These are phyloP conservation scores for Aureobasidium zeae DNA, from an alignment of 2,329 filamentous ascomycete genomes.

Conservation along the genomic window DNA sequence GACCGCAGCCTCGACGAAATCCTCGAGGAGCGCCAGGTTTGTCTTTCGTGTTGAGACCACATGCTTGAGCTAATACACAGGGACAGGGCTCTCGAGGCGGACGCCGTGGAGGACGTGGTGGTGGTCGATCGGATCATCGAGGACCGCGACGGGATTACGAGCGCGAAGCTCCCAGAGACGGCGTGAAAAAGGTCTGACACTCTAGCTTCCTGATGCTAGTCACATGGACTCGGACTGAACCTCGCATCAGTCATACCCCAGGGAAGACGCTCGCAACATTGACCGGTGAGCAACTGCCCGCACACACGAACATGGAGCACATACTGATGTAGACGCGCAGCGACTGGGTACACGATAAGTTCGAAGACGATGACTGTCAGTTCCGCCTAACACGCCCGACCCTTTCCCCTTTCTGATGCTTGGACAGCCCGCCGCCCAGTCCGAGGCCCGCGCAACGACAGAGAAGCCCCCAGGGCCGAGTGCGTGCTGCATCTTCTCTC, in stretches of 20 bases:
- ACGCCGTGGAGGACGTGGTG: slow-evolving; percentile 20
- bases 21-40: slow-evolving; percentile 52
- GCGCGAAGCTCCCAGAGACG: slow-evolving; percentile 59
- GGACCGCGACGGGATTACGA: slow-evolving; percentile 36
- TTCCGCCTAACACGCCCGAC: neutral
- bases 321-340: slow-evolving; percentile 36
- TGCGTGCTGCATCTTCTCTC: too few relatives aligned
- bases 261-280: slow-evolving; percentile 54
- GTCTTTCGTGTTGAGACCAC: slow-evolving; percentile 16
- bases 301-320: too few relatives aligned
- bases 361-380: slow-evolving; percentile 59
- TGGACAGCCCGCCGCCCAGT: slow-evolving; percentile 19
- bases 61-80: neutral
- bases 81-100: slow-evolving; percentile 18
- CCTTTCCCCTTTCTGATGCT: slow-evolving; percentile 13
- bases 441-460: slow-evolving; percentile 21
- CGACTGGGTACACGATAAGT: slow-evolving; percentile 92
- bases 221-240: slow-evolving; percentile 7
- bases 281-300: slow-evolving; percentile 51
- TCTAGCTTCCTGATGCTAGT: neutral
- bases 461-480: slow-evolving; percentile 25
- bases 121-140: too few relatives aligned
- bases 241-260: slow-evolving; percentile 26
- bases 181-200: slow-evolving; percentile 71
- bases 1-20: slow-evolving; percentile 58